These are phyloP conservation scores for Trametes polyzona DNA, from an alignment of 1,284 basidiomycete genomes.

Conservation along the genomic window DNA sequence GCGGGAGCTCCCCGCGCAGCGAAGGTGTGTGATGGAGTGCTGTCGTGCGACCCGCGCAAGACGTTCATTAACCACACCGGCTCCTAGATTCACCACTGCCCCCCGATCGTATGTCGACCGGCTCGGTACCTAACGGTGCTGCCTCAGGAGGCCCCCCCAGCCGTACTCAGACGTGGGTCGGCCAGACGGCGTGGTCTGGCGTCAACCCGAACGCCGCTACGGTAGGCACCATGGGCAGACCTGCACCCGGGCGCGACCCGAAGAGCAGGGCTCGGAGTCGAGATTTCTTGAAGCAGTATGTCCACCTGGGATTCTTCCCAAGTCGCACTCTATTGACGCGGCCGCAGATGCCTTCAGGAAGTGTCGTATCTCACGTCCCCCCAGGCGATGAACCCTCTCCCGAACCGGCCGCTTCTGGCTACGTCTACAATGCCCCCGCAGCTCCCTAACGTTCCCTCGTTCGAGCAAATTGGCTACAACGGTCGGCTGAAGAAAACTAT, in stretches of 20 bases:
- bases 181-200: constrained; percentile 35
- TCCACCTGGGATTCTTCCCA: constrained; percentile 25
- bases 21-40: constrained; percentile 65
- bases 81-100: constrained; percentile 72
- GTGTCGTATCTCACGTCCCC: constrained; percentile 97
- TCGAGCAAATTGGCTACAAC: constrained; percentile 73
- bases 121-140: constrained; percentile 55
- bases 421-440: constrained; percentile 65
- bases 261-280: constrained; percentile 93
- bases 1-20: constrained; percentile 78
- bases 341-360: constrained; percentile 88
- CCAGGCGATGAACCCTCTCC: constrained; percentile 95
- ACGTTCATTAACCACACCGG: constrained; percentile 5
- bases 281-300: constrained; percentile 96
- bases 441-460: constrained; percentile 71
- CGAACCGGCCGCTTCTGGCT: constrained; percentile 78
- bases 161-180: constrained; percentile 54
- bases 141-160: constrained; percentile 50
- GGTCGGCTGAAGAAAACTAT: constrained; percentile 78
- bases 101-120: constrained; percentile 56
- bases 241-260: constrained; percentile 81
- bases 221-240: constrained; percentile 63
- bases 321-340: constrained; percentile 6
- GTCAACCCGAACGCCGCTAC: constrained; percentile 48
- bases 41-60: constrained; percentile 4